Base-by-base conservation (phyloP, 306 rosid species). In the Trifolium fragiferum region DNA sequence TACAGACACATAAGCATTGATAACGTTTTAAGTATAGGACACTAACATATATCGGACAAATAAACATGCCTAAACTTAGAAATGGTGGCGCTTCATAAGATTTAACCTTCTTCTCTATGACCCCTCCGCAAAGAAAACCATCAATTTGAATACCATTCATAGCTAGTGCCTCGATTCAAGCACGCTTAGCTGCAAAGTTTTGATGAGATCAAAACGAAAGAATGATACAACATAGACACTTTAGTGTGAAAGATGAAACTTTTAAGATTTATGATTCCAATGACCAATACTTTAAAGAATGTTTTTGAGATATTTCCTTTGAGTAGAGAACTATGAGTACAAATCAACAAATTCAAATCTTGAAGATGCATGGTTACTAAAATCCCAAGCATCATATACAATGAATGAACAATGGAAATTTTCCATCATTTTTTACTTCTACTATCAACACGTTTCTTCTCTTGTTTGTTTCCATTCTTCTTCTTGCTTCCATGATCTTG, bases 391-490 rank as follows among this genome's bases (percentile, higher is more conserved):
- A 77, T 78, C 76, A 58, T 72, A 25, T 51, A 73, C 81, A 63
- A 4, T 12, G 46, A 73, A 60, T 7, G 12, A 58, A 12, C 11
- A 32, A 46, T 50, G 2, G 14, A 30, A 2, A 30, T 32, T 50
- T n/a, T 46, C 67, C 75, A 85, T 83, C 85, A 77, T 68, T 74
- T 87, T 68, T 79, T 89, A 58, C 85, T 81, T 81, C 80, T 83
- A 81, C 77, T 84, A 70, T 84, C 88, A 51, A 82, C 86, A 66
- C 73, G 67, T 79, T 86, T 87, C 88, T 86, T 87, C 85, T 89
- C 94, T 33, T 77, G 82, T 77, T 83, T 91, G 73, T 61, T 72
- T 63, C 80, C 75, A 61, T 65, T 84, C 84, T 87, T 89, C 83
- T 70, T 77, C 84, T 89, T 87, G 79, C 79, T 83, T 27, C 75